Percentiles rank a stretch among this genome's conserved stretches.
Conservation (phyloP, 306 rosid genomes). For the Prunus fruticosa region DNA sequence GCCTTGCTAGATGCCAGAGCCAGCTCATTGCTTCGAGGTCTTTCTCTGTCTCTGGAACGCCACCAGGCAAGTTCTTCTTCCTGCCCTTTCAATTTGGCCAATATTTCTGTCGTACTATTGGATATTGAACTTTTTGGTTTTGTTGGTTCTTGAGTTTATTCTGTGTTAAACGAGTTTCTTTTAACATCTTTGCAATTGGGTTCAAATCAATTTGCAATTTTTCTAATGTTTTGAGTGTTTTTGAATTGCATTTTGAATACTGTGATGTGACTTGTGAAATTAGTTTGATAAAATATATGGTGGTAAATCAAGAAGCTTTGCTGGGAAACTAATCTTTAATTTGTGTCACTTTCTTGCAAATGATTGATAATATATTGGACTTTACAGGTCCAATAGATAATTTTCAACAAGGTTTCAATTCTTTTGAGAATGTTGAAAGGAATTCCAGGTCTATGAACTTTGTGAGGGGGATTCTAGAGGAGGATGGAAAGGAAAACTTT, state of each 20-base stretch:
- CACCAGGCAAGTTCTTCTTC: slow-evolving; percentile 7
- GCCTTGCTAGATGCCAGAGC: slow-evolving; percentile 3
- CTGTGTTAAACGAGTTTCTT: not conserved
- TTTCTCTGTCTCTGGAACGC: slow-evolving; percentile 9
- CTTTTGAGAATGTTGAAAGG: slow-evolving; percentile 17
- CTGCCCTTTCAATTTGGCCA: too few species aligned
- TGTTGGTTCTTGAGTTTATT: not conserved
- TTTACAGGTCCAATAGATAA: not conserved
- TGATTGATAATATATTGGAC: not conserved
- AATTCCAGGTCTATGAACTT: slow-evolving; percentile 16
- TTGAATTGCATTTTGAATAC: not conserved
- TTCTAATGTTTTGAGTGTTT: not conserved
- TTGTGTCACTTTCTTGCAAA: not conserved
- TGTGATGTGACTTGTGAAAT: not conserved
- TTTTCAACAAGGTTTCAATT: not conserved
- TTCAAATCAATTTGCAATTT: not conserved
- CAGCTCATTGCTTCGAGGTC: slow-evolving; percentile 16
- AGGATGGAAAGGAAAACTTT: slow-evolving; percentile 31
- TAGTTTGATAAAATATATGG: not conserved
- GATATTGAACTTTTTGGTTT: not conserved
- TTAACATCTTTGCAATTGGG: not conserved
- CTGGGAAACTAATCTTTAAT: not conserved
- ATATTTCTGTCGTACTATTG: too few species aligned
- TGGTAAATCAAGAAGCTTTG: not conserved
- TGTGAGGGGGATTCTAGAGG: slow-evolving; percentile 54